Evolutionary conservation across 2,329 filamentous ascomycete genomes (phyloP).

Genomic region (Penicillium rolfsii): DNA sequence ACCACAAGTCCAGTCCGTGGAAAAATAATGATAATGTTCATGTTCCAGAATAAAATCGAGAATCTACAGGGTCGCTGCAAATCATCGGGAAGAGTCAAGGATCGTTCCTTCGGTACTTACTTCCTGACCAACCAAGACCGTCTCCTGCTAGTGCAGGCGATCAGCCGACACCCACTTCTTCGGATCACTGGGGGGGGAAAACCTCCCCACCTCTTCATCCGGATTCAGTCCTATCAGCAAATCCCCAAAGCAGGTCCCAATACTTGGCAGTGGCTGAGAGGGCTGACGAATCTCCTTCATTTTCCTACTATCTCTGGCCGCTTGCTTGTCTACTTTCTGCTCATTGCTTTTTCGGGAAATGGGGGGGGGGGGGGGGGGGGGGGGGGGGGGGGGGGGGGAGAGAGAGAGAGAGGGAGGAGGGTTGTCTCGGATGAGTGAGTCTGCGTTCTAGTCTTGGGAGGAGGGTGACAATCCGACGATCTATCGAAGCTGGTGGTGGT

Average conservation of each 20-base stretch:
- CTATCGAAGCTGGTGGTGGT: neutral
- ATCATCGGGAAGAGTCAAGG: neutral
- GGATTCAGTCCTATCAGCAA: conserved; percentile 23
- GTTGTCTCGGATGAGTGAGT: conserved; percentile 24
- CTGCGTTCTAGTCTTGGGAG: neutral
- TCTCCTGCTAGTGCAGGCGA: conserved; percentile 6
- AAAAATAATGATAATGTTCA: neutral
- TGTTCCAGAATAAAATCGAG: neutral
- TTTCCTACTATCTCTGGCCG: neutral
- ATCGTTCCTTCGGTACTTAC: neutral
- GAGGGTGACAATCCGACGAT: conserved; percentile 8
- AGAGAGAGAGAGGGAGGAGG: conserved; percentile 1
- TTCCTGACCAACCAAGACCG: neutral
- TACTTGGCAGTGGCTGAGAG: conserved; percentile 20
- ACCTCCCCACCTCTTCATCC: neutral
- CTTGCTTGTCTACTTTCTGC: neutral
- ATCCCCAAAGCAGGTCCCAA: conserved; percentile 14
- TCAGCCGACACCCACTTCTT: conserved; percentile 24
- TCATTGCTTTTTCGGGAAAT: conserved; percentile 2
- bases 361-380: no score
- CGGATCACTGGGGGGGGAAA: neutral
- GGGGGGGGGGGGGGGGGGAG: no score
- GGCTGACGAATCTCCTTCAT: conserved; percentile 2
- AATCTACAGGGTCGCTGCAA: neutral
- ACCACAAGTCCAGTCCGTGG: neutral